Base-by-base conservation (phyloP, 208 protist genomes). In the Porcisia deanei region DNA sequence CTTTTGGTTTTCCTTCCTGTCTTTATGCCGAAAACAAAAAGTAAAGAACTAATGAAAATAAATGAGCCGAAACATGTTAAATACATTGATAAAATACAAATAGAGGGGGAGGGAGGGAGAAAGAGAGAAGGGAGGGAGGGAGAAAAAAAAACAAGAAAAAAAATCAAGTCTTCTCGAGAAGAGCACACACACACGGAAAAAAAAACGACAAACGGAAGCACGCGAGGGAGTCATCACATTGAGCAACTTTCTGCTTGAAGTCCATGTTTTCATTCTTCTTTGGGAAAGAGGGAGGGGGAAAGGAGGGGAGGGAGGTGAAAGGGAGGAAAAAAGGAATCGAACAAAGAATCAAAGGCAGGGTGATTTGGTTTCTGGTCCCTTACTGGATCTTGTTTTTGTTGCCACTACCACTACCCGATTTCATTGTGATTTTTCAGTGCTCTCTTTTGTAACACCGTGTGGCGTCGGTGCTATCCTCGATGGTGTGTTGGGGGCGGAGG, bases 101-200 rank as follows among this genome's bases (percentile, higher is more conserved):
- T 30, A 30, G 30, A 30, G 30, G 30, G 30, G 30, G 30, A 22
- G 5, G 0, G 34, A 64, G 41, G 37, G 16, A 37, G 0, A 54
- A 18, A 53, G 39, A 47, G 45, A 54, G 39, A 69, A 41, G 25
- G 9, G n/a, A 53, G 37, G 53, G 25, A 41, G n/a, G n/a, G 22
- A 53, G 10, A 22, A n/a, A 69, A 53, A 53, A 20, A 75, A 79
- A 68, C 49, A 60, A 49, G 16, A 71, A 71, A 63, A 47, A 79
- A 78, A 61, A 70, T 55, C 60, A 22, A 54, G 34, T n/a, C 53
- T 45, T 54, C 45, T 54, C 30, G n/a, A 41, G n/a, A 37, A 14
- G 10, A 45, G 22, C 9, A 41, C 47, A 63, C 49, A 73, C 30
- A 30, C 30, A 30, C 30, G 30, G 30, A 30, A 30, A 30, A 30